Percentiles rank a stretch among this genome's conserved stretches.
Conservation (phyloP, 2,329 filamentous ascomycete species). For the Penicillium sp. region DNA sequence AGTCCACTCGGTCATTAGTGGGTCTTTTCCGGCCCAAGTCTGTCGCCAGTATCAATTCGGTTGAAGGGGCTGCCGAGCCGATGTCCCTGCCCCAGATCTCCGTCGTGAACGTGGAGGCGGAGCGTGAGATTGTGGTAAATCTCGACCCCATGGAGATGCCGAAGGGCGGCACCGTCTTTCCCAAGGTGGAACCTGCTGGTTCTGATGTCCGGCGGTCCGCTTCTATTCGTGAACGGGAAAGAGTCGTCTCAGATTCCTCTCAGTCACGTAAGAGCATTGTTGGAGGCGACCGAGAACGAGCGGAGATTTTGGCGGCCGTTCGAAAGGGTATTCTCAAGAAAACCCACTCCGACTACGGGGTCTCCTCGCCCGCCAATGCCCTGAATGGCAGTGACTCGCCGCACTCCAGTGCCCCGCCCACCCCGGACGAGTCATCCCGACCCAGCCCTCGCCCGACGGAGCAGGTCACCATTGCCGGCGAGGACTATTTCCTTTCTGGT, state of each 20-base stretch:
- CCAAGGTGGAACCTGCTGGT: constrained; percentile 79
- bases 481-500: constrained; percentile 86
- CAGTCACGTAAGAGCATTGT: constrained; percentile 80
- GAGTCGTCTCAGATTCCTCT: constrained; percentile 46
- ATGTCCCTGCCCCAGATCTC: constrained; percentile 73
- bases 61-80: constrained; percentile 64
- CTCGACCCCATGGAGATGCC: constrained; percentile 62
- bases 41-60: constrained; percentile 68
- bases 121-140: constrained; percentile 78
- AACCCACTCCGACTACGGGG: constrained; percentile 59
- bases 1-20: constrained; percentile 83
- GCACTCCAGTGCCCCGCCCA: constrained; percentile 82
- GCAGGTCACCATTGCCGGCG: constrained; percentile 72
- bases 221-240: constrained; percentile 30
- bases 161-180: constrained; percentile 76
- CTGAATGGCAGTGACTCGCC: constrained; percentile 74
- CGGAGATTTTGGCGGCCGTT: constrained; percentile 87
- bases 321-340: constrained; percentile 94
- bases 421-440: constrained; percentile 72
- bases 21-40: constrained; percentile 96
- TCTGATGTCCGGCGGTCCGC: constrained; percentile 54
- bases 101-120: constrained; percentile 93
- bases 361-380: constrained; percentile 68
- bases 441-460: constrained; percentile 65
- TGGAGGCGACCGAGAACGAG: constrained; percentile 84